These are phyloP conservation scores for Furcasterigmium furcatum DNA, from an alignment of 2,329 filamentous ascomycete genomes.

Conservation along the genomic window DNA sequence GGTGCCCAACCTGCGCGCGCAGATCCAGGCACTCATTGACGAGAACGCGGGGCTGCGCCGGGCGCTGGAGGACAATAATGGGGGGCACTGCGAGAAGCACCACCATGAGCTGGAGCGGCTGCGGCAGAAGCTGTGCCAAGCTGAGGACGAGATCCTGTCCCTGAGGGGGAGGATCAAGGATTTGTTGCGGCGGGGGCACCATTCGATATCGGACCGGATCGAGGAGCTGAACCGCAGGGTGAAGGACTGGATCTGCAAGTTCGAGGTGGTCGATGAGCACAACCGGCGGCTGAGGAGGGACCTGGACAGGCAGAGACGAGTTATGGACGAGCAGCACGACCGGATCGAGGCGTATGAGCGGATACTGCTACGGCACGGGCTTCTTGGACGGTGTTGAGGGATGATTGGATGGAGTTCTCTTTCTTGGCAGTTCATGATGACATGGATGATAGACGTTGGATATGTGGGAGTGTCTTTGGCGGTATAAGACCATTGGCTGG, in stretches of 20 bases:
- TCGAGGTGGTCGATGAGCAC: constrained; percentile 13
- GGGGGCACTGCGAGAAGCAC: constrained; percentile 24
- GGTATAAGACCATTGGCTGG: too few species aligned
- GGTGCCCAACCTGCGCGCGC: constrained; percentile 31
- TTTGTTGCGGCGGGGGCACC: constrained; percentile 26
- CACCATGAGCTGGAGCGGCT: constrained; percentile 27
- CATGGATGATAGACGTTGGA: too few species aligned
- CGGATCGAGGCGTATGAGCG: constrained; percentile 15
- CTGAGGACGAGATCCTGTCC: constrained; percentile 32
- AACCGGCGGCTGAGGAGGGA: constrained; percentile 10
- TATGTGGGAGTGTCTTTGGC: too few species aligned
- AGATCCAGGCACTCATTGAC: constrained; percentile 28
- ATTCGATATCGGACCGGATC: constrained; percentile 22
- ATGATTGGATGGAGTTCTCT: background rate
- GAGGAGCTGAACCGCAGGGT: constrained; percentile 27
- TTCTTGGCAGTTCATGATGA: too few species aligned
- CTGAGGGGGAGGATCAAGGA: constrained; percentile 27
- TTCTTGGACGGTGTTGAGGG: constrained; percentile 3
- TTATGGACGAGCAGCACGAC: constrained; percentile 11
- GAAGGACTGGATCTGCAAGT: constrained; percentile 26
- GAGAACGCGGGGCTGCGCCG: constrained; percentile 37
- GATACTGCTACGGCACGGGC: constrained; percentile 16
- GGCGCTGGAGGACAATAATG: constrained; percentile 23
- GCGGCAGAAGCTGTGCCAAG: constrained; percentile 25
- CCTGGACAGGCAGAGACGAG: constrained; percentile 6